Conservation (phyloP, 2,329 filamentous ascomycete genomes). For the Phaeophleospora eucalypticola region DNA sequence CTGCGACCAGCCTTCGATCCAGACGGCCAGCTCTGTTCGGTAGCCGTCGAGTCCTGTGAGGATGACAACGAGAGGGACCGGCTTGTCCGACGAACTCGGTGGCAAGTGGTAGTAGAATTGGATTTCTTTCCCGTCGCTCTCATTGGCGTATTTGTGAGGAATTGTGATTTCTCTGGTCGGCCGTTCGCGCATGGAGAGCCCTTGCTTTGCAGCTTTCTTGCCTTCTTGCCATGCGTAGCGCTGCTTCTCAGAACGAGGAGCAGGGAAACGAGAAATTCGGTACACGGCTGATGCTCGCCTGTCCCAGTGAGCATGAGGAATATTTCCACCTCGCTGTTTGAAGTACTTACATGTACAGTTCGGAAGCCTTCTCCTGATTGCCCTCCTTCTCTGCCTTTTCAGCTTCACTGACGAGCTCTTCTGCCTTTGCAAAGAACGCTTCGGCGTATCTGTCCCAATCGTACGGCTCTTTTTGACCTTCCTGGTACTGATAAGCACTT, state of each 20-base stretch:
- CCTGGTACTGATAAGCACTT: slow-evolving; percentile 27
- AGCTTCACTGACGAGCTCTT: slow-evolving; percentile 52
- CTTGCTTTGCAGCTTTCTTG: slow-evolving; percentile 61
- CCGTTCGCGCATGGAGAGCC: slow-evolving; percentile 46
- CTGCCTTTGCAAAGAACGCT: slow-evolving; percentile 57
- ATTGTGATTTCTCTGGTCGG: slow-evolving; percentile 61
- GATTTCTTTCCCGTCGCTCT: slow-evolving; percentile 53
- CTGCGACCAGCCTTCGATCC: slow-evolving; percentile 49
- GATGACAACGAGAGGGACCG: slow-evolving; percentile 52
- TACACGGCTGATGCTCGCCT: slow-evolving; percentile 67
- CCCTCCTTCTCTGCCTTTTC: slow-evolving; percentile 47
- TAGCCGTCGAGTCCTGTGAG: slow-evolving; percentile 59
- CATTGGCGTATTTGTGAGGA: slow-evolving; percentile 51
- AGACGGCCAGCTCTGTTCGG: slow-evolving; percentile 52
- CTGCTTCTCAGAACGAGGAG: slow-evolving; percentile 47
- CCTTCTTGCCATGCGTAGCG: slow-evolving; percentile 62
- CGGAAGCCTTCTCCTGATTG: slow-evolving; percentile 52
- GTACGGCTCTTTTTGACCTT: slow-evolving; percentile 62
- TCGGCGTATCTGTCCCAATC: slow-evolving; percentile 60
- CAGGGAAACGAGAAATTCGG: slow-evolving; percentile 68
- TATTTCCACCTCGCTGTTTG: not conserved
- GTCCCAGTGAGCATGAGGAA: slow-evolving; percentile 9
- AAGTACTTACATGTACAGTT: slow-evolving; percentile 53
- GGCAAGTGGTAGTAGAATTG: slow-evolving; percentile 65
- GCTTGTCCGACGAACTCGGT: slow-evolving; percentile 39